Evolutionary conservation across 805 yeast genomes (phyloP).

Genomic region (Yarrowia sp.): DNA sequence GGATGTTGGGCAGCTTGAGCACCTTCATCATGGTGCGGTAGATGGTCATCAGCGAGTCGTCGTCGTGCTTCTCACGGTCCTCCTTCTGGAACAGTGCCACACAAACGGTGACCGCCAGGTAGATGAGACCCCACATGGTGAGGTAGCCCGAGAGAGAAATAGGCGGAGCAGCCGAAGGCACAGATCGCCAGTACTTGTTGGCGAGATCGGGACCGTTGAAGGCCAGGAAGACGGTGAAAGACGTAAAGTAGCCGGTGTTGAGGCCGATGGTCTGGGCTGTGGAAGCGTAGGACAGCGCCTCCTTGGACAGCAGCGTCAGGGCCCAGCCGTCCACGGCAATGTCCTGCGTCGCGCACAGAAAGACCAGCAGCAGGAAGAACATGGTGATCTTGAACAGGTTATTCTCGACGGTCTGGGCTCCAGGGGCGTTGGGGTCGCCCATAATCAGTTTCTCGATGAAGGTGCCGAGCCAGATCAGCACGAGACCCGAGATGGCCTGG

Average conservation of each 20-base stretch:
- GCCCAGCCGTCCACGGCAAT: constrained; percentile 99
- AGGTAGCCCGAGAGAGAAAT: constrained; percentile 73
- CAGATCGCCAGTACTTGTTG: constrained; percentile 69
- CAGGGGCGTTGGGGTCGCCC: constrained; percentile 42
- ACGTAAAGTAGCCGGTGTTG: constrained; percentile 86
- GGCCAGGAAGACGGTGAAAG: constrained; percentile 88
- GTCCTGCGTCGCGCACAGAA: constrained; percentile 95
- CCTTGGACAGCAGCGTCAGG: constrained; percentile 73
- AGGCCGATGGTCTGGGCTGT: constrained; percentile 97
- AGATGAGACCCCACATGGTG: constrained; percentile 71
- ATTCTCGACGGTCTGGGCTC: constrained; percentile 33
- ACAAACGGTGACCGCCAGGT: constrained; percentile 61
- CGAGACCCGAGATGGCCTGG: constrained; percentile 72
- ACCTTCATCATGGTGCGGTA: constrained; percentile 41
- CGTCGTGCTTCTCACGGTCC: constrained; percentile 50
- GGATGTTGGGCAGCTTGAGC: constrained; percentile 60
- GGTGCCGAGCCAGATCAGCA: constrained; percentile 64
- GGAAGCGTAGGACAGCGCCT: constrained; percentile 83
- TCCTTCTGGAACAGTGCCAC: constrained; percentile 65
- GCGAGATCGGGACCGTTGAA: constrained; percentile 91
- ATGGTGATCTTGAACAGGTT: constrained; percentile 59
- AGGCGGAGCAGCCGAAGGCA: constrained; percentile 63
- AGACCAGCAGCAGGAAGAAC: constrained; percentile 72
- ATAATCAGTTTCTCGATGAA: constrained; percentile 49
- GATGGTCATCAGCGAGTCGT: constrained; percentile 37